Conservation (phyloP, 2,329 filamentous ascomycete genomes). For the Tolypocladium paradoxum region DNA sequence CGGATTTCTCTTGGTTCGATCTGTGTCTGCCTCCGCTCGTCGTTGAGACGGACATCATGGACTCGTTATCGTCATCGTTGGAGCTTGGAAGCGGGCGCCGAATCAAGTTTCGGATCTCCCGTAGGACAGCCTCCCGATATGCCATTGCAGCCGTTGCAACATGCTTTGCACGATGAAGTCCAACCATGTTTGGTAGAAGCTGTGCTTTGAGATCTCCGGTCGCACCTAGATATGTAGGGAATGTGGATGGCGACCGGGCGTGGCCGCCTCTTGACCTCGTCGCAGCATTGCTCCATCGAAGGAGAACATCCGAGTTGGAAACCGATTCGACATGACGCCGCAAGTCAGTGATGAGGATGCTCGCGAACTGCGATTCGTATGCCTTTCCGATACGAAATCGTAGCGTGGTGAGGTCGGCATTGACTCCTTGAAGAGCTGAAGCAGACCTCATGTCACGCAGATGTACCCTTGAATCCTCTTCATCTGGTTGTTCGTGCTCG, state of each 20-base stretch:
- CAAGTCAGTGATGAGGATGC: conserved; percentile 68
- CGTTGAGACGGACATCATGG: conserved; percentile 77
- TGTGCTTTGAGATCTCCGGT: conserved; percentile 60
- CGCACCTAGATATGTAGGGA: conserved; percentile 69
- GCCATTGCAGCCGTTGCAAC: conserved; percentile 71
- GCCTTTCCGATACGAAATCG: conserved; percentile 75
- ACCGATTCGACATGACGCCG: conserved; percentile 69
- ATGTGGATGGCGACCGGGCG: conserved; percentile 53
- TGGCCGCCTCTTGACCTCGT: conserved; percentile 60
- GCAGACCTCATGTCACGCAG: conserved; percentile 64
- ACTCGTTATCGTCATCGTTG: conserved; percentile 87
- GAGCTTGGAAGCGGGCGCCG: conserved; percentile 80
- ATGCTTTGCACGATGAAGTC: conserved; percentile 72
- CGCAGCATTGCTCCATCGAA: conserved; percentile 73
- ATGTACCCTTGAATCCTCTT: conserved; percentile 19
- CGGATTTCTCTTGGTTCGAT: conserved; percentile 80
- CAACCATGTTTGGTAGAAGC: conserved; percentile 60
- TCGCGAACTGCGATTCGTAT: conserved; percentile 72
- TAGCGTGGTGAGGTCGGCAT: conserved; percentile 64
- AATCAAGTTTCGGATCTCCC: conserved; percentile 79
- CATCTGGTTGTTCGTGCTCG: conserved; percentile 34
- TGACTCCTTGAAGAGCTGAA: conserved; percentile 69
- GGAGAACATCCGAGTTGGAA: conserved; percentile 60
- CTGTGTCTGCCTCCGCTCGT: conserved; percentile 54
- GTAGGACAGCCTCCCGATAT: conserved; percentile 73